Percentiles rank a stretch among this genome's conserved stretches.
Conservation (phyloP, 208 protist species). For the Wallacemonas rigidus region DNA sequence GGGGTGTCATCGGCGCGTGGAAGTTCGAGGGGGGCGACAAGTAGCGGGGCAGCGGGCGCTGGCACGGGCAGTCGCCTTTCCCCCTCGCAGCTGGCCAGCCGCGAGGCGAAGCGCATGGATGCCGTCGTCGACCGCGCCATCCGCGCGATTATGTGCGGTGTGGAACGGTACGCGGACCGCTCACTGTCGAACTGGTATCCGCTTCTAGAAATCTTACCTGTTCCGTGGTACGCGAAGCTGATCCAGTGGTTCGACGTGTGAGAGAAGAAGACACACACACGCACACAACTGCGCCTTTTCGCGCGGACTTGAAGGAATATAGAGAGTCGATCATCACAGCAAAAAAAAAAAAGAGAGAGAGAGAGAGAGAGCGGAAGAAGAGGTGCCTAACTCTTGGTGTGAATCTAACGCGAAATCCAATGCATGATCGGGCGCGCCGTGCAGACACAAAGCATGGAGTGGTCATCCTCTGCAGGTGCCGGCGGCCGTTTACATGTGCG, state of each 20-base stretch:
- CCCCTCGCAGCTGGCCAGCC: slow-evolving; percentile 1
- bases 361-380: no score
- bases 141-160: slow-evolving; percentile 8
- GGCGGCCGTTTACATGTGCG: no score
- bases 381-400: no score
- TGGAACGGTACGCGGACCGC: slow-evolving; percentile 15
- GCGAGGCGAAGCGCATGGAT: slow-evolving; percentile 13
- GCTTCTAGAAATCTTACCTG: slow-evolving; percentile 5
- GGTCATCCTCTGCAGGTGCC: no score
- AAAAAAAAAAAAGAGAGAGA: no score
- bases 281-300: neutral
- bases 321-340: neutral
- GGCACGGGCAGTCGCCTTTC: neutral
- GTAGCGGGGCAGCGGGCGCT: neutral
- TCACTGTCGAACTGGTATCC: neutral
- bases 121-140: slow-evolving; percentile 1
- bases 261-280: slow-evolving; percentile 10
- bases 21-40: neutral
- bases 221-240: slow-evolving; percentile 19
- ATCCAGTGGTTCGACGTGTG: slow-evolving; percentile 6
- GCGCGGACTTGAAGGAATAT: neutral
- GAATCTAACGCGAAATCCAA: no score
- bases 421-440: no score
- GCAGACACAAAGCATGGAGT: no score
- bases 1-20: neutral